Conservation (phyloP, 768 basidiomycete genomes). For the Calocera cornea region DNA sequence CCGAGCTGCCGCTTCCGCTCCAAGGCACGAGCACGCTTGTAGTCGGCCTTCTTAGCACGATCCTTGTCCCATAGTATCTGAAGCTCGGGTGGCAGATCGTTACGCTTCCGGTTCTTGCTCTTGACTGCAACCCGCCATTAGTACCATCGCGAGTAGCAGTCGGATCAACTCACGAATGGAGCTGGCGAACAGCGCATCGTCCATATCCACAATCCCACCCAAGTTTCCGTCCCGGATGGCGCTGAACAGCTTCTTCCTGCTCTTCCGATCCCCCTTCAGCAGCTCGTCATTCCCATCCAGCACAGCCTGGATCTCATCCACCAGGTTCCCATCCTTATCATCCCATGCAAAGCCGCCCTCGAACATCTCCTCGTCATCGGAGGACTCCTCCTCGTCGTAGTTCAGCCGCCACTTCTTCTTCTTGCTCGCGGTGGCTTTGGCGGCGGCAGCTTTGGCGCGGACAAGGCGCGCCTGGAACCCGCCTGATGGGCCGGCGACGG, state of each 20-base stretch:
- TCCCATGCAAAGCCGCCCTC: constrained; percentile 8
- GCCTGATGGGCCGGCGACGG: not conserved
- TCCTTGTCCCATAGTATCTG: constrained; percentile 66
- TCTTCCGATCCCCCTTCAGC: constrained; percentile 34
- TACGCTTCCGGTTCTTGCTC: constrained; percentile 37
- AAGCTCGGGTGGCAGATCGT: constrained; percentile 41
- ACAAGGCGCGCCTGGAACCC: not conserved
- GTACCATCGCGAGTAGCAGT: constrained; percentile 24
- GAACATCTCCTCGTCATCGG: constrained; percentile 19
- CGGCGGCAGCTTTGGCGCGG: constrained; percentile 14
- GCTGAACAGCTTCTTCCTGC: constrained; percentile 43
- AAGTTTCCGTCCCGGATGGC: constrained; percentile 45
- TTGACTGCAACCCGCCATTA: constrained; percentile 9
- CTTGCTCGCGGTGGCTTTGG: constrained; percentile 16
- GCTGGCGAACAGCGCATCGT: constrained; percentile 10
- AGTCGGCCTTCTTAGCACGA: constrained; percentile 66
- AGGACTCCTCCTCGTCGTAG: constrained; percentile 17
- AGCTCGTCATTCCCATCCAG: constrained; percentile 47
- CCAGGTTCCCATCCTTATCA: constrained; percentile 10
- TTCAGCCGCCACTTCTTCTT: constrained; percentile 17
- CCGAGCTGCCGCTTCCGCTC: constrained; percentile 43
- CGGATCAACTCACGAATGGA: not conserved
- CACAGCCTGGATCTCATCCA: not conserved
- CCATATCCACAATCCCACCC: constrained; percentile 38
- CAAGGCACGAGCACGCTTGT: constrained; percentile 47